Percentiles rank a stretch among this genome's conserved stretches.
Conservation (phyloP, 345 rosid species). For the Firmiana major region DNA sequence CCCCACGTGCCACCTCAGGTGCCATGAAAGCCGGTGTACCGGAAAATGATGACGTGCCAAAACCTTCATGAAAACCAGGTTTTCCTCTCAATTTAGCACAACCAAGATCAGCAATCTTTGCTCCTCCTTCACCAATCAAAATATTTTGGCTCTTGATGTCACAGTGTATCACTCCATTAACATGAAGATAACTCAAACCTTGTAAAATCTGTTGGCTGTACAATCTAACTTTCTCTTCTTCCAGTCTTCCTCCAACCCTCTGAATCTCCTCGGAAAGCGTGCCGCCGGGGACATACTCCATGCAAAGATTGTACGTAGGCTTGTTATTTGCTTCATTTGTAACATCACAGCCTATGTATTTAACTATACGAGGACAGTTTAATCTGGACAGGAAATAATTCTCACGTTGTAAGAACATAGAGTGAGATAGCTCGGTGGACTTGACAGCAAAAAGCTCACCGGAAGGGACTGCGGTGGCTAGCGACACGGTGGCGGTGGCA, state of each 20-base stretch:
- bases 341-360: slow-evolving; percentile 50
- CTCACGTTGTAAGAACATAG: slow-evolving; percentile 54
- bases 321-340: slow-evolving; percentile 25
- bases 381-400: slow-evolving; percentile 44
- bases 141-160: slow-evolving; percentile 80
- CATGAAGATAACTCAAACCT: slow-evolving; percentile 63
- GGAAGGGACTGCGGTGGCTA: slow-evolving; percentile 44
- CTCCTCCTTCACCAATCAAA: slow-evolving; percentile 49
- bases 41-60: slow-evolving; percentile 33
- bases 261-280: slow-evolving; percentile 57
- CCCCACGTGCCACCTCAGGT: slow-evolving; percentile 87
- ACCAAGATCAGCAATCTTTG: slow-evolving; percentile 75
- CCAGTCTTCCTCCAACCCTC: slow-evolving; percentile 49
- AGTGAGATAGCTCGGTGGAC: slow-evolving; percentile 52
- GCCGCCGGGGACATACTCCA: slow-evolving; percentile 72
- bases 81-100: slow-evolving; percentile 49
- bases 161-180: slow-evolving; percentile 59
- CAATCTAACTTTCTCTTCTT: slow-evolving; percentile 46
- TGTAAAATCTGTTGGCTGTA: slow-evolving; percentile 40
- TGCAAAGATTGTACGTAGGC: slow-evolving; percentile 48
- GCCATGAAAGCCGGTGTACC: slow-evolving; percentile 97
- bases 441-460: slow-evolving; percentile 65
- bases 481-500: slow-evolving; percentile 74
- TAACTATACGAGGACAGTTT: slow-evolving; percentile 56
- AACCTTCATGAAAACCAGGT: background rate